Percentiles rank a stretch among this genome's conserved stretches.
phyloP scores from a whole-genome alignment of 1,284 basidiomycete genomes.

The Cerrena zonata region DNA sequence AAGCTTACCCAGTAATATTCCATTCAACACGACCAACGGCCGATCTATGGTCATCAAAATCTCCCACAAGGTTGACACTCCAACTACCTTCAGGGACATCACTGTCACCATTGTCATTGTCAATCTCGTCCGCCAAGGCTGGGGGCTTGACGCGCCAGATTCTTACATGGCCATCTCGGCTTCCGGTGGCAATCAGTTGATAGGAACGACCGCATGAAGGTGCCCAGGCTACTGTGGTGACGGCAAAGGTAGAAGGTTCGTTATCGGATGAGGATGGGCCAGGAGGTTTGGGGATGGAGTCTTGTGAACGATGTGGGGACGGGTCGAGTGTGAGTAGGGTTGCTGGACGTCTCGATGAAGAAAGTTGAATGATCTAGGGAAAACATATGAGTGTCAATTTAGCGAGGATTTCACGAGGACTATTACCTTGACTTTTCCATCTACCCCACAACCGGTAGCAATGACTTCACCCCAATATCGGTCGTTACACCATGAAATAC shows the following conservation, averaged over 20 bases:
- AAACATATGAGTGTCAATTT: neutral
- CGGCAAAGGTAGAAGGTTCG: conserved; percentile 44
- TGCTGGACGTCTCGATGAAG: conserved; percentile 42
- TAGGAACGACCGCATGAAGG: conserved; percentile 86
- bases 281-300: conserved; percentile 12
- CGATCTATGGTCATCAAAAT: conserved; percentile 80
- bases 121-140: conserved; percentile 23
- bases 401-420: conserved; percentile 1
- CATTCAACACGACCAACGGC: conserved; percentile 72
- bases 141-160: conserved; percentile 78
- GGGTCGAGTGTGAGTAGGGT: conserved; percentile 31
- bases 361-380: conserved; percentile 52
- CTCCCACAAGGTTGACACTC: conserved; percentile 71
- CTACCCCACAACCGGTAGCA: conserved; percentile 68
- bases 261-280: conserved; percentile 26
- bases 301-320: conserved; percentile 30
- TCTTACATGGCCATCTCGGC: conserved; percentile 78
- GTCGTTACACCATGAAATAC: conserved; percentile 89
- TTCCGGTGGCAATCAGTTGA: conserved; percentile 85
- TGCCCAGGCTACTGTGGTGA: conserved; percentile 84
- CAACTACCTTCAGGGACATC: conserved; percentile 52
- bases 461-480: conserved; percentile 87
- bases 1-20: conserved; percentile 78
- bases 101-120: conserved; percentile 30
- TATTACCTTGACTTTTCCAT: conserved; percentile 67